Evolutionary conservation across 352 stramenopile genomes (phyloP), one percentile per base, ranked within the genome.

Genomic region (Globisporangium irregulare): DNA sequence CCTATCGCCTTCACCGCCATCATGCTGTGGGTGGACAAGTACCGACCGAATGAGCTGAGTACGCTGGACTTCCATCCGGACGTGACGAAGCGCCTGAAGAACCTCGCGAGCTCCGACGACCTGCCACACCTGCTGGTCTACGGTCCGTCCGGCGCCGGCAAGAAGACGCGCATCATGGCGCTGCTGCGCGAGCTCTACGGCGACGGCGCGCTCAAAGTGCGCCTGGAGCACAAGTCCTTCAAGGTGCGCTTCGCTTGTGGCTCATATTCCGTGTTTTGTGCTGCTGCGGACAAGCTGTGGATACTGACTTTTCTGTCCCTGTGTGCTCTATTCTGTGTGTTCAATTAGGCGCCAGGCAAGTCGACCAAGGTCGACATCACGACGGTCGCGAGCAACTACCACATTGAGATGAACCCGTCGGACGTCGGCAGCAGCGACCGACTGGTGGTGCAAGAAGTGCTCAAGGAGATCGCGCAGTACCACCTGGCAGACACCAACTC

Each of bases 1-100:
- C 27, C 36, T 41, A 15, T 41, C 36, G 36, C 36, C 9, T 41
- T 15, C 41, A 50, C 18, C 41, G 9, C 41, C 41, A 50, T 50
- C 41, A 98, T 99, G 96, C 76, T 99, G 66, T 99, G 97, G 97
- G 96, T 99, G 25, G 98, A 99, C 80, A 99, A 99, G 85, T 97
- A 99, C 79, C 88, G 97, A 14, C 98, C 98, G 41, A 97, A 79
- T 65, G 85, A 88, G 51, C 81, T 99, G 48, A 72, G 79, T 54
- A 86, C 89, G 70, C 81, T 99, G 54, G 88, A 98, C 76, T 99
- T 98, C 74, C 97, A 99, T 76, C 74, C 79, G 29, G 87, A 97
- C 24, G 86, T 99, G 59, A 98, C 94, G n/a, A 84, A 93, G 66
- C 92, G 96, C 7, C 79, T 98, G 58, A 73, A 66, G 20, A 89